A percentile compares a stretch with the other conserved stretches of the same genome.
phyloP scores from a whole-genome alignment of 129 eudicot genomes.

The Flaveria sonorensis region DNA sequence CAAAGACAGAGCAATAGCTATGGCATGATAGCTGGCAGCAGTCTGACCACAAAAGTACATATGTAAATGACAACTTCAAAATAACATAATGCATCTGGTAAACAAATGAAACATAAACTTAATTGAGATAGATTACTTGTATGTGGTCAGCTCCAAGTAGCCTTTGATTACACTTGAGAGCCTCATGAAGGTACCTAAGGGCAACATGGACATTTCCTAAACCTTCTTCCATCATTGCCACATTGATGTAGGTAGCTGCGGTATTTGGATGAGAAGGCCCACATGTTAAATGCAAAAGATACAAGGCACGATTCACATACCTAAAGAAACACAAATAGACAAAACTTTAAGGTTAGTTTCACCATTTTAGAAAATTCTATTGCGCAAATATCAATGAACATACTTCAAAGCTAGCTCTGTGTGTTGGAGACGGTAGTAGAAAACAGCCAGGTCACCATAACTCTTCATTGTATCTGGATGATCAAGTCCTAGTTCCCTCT shows the following conservation, averaged over 20 bases:
- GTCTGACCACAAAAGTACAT: constrained; percentile 51
- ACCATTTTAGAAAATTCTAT: background rate
- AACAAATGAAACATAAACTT: background rate
- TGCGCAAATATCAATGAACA: constrained; percentile 6
- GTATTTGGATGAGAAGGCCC: constrained; percentile 99
- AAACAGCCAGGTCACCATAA: constrained; percentile 96
- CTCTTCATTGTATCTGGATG: constrained; percentile 99
- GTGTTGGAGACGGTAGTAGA: constrained; percentile 95
- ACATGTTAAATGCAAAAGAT: constrained; percentile 93
- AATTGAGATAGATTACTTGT: constrained; percentile 57
- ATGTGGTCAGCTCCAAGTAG: constrained; percentile 97
- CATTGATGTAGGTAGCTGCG: constrained; percentile 95
- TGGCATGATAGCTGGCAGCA: constrained; percentile 99
- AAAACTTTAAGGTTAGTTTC: constrained; percentile 13
- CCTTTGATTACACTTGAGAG: constrained; percentile 94
- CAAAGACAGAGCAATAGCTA: constrained; percentile 95
- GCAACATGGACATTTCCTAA: constrained; percentile 96
- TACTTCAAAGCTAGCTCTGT: constrained; percentile 97
- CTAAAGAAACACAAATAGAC: constrained; percentile 40
- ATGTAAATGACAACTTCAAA: background rate
- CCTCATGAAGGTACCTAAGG: constrained; percentile 95
- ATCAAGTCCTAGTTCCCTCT: constrained; percentile 98
- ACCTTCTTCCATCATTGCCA: constrained; percentile 99
- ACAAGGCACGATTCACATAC: constrained; percentile 96
- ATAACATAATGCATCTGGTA: background rate